Base-by-base conservation (phyloP, 768 basidiomycete genomes). In the Gyrodon lividus region DNA sequence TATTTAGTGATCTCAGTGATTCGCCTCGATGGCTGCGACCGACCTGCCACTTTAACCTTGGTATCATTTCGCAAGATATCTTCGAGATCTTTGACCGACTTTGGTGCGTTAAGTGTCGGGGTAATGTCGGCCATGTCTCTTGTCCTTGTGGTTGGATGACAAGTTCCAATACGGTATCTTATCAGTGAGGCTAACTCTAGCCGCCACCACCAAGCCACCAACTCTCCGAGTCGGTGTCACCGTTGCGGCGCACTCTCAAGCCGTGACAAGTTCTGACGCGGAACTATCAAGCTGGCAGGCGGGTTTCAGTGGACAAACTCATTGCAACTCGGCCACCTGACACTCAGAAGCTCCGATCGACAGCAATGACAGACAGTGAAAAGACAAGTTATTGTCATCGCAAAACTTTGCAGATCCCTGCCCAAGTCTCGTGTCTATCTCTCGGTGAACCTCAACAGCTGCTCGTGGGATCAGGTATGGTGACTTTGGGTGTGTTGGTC, bases 41-140 rank as follows among this genome's bases (percentile, higher is more conserved):
- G 46, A 92, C 94, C 94, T 46, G 92, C 95, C 26, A 98, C 90
- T 73, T 97, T 96, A 62, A 98, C 83, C 71, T 96, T 97, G 64
- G 72, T 80, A 66, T 95, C 92, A 60, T 77, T 3, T 31, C 59
- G 51, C 46, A 96, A 72, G 13, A 83, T 63, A 5, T 60, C 33
- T 52, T 76, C 68, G 46, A 97, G 75, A 6, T 89, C 83, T 8
- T 81, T 68, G 2, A 85, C 54, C 30, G 81, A 78, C 34, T 70
- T 74, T 3, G 86, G 84, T 12, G 77, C 78, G 45, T 60, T 49
- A 20, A 38, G 17, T 5, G 73, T 76, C 10, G 79, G 49, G 31
- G 52, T 45, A 35, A 35, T 44, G 8, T 42, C 16, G 5, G 19
- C 10, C 50, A 51, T 51, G 35, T 13, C 24, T 19, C 3, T 22